These are phyloP conservation scores for Cerrena zonata DNA, from an alignment of 1,284 basidiomycete species.

Conservation along the genomic window DNA sequence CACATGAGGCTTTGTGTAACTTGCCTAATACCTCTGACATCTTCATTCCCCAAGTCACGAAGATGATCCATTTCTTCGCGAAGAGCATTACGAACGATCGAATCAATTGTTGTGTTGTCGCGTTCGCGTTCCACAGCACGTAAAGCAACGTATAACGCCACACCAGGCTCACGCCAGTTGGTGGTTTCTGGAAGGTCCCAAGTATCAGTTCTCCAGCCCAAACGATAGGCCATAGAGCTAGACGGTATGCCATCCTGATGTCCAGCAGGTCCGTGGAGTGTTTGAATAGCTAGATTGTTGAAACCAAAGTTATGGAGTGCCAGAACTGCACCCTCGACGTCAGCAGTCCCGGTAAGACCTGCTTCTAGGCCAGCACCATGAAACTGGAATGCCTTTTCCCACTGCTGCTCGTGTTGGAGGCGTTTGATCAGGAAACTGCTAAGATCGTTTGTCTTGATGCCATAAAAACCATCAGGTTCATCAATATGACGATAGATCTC, in stretches of 20 bases:
- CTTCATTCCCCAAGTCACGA: slow-evolving; percentile 64
- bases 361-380: slow-evolving; percentile 82
- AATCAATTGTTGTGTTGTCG: slow-evolving; percentile 43
- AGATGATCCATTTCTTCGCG: slow-evolving; percentile 62
- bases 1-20: slow-evolving; percentile 70
- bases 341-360: slow-evolving; percentile 32
- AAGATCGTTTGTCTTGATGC: slow-evolving; percentile 74
- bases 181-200: slow-evolving; percentile 82
- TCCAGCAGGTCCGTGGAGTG: slow-evolving; percentile 41
- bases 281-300: slow-evolving; percentile 68
- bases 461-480: slow-evolving; percentile 97
- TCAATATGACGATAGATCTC: slow-evolving; percentile 92
- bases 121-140: slow-evolving; percentile 73
- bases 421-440: slow-evolving; percentile 75
- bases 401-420: slow-evolving; percentile 88
- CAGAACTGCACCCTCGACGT: slow-evolving; percentile 57
- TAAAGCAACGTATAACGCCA: slow-evolving; percentile 72
- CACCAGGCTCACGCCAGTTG: slow-evolving; percentile 41
- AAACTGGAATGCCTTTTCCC: slow-evolving; percentile 85
- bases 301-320: slow-evolving; percentile 87
- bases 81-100: slow-evolving; percentile 46
- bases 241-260: slow-evolving; percentile 31
- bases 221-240: slow-evolving; percentile 61
- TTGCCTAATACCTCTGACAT: slow-evolving; percentile 68
- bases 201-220: slow-evolving; percentile 85